Percentiles rank a stretch among this genome's conserved stretches.
Conservation (phyloP, 2,329 filamentous ascomycete genomes). For the Penicillium verrucosum region DNA sequence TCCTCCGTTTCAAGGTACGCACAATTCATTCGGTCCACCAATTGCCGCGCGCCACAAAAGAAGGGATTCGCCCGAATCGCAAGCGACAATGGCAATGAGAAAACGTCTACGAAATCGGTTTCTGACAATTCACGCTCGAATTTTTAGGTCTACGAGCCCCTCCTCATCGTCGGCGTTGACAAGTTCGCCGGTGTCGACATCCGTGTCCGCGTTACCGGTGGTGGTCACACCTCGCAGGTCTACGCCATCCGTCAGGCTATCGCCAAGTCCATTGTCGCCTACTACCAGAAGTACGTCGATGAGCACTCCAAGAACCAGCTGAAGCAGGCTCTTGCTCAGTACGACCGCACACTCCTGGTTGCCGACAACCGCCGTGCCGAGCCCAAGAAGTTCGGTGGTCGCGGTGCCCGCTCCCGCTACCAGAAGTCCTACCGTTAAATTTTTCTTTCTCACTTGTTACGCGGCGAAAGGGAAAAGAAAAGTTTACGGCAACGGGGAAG, state of each 20-base stretch:
- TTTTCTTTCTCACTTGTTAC: slow-evolving; percentile 19
- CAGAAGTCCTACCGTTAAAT: slow-evolving; percentile 99
- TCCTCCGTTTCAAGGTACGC: slow-evolving; percentile 91
- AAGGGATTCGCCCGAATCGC: slow-evolving; percentile 4
- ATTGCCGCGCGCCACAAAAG: slow-evolving; percentile 2
- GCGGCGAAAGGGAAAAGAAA: slow-evolving; percentile 49
- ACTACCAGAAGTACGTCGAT: slow-evolving; percentile 99
- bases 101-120: neutral
- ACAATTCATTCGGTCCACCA: slow-evolving; percentile 7
- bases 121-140: slow-evolving; percentile 11
- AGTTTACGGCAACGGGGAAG: slow-evolving; percentile 44
- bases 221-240: slow-evolving; percentile 96
- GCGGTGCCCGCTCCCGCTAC: slow-evolving; percentile 92
- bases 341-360: slow-evolving; percentile 95
- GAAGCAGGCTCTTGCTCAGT: slow-evolving; percentile 94
- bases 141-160: slow-evolving; percentile 89
- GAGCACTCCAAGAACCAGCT: slow-evolving; percentile 99
- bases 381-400: slow-evolving; percentile 88
- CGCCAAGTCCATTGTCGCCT: slow-evolving; percentile 93
- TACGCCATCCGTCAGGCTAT: slow-evolving; percentile 99
- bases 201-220: slow-evolving; percentile 90
- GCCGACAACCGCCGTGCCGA: slow-evolving; percentile 99
- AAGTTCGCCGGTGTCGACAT: slow-evolving; percentile 98
- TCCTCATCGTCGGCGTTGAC: slow-evolving; percentile 95
- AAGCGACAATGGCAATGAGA: slow-evolving; percentile 6